A percentile compares a stretch with the other conserved stretches of the same genome.
phyloP scores from a whole-genome alignment of 768 basidiomycete species.

The Serendipita vermifera region DNA sequence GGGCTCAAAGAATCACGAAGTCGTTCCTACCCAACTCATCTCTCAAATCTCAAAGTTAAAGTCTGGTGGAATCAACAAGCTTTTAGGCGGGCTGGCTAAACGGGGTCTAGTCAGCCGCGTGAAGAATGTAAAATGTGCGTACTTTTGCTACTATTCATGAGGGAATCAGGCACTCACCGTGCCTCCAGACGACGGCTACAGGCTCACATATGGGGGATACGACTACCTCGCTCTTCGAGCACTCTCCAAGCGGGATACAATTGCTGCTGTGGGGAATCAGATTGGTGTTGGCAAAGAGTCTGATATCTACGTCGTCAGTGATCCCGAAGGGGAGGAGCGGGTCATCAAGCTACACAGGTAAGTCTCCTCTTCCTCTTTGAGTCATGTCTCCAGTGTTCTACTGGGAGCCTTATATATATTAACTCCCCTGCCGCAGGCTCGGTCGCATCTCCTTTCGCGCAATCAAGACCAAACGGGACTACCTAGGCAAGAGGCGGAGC shows the following conservation, averaged over 20 bases:
- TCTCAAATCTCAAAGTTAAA: constrained; percentile 87
- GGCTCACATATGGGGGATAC: constrained; percentile 96
- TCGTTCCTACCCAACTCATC: constrained; percentile 81
- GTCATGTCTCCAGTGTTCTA: neutral
- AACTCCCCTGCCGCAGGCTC: constrained; percentile 37
- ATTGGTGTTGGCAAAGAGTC: constrained; percentile 98
- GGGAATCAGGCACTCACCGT: neutral
- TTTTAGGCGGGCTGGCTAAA: constrained; percentile 81
- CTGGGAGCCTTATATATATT: constrained; percentile 86
- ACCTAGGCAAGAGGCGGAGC: constrained; percentile 86
- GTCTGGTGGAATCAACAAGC: constrained; percentile 87
- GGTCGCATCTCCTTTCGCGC: constrained; percentile 96
- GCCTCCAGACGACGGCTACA: constrained; percentile 80
- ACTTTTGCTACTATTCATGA: neutral
- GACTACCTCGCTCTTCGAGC: constrained; percentile 92
- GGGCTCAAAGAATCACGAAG: constrained; percentile 95
- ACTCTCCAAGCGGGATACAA: constrained; percentile 75
- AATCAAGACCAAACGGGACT: constrained; percentile 94
- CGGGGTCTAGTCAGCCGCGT: constrained; percentile 79
- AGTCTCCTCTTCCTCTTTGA: constrained; percentile 14
- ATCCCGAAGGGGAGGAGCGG: constrained; percentile 71
- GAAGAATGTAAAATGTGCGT: constrained; percentile 83
- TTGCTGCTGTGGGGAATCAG: constrained; percentile 90
- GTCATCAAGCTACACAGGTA: constrained; percentile 91
- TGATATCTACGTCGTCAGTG: constrained; percentile 84